Evolutionary conservation across 1,284 basidiomycete species (phyloP), one percentile per base, ranked within the genome.

Genomic region (Schizophyllum amplum): DNA sequence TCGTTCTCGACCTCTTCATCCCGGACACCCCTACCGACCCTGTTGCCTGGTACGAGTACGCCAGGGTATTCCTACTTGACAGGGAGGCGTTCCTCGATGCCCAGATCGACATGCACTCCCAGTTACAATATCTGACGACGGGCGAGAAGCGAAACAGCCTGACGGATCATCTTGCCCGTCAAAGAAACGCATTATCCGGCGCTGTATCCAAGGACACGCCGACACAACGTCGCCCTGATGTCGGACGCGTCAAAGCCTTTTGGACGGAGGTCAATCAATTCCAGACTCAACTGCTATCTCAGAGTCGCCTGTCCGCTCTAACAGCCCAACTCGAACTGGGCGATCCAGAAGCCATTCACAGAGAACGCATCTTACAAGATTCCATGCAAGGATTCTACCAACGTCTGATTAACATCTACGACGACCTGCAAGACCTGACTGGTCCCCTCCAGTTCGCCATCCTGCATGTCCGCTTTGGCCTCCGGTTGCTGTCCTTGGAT

Each of bases 11-110:
- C 1, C 76, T 96, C n/a, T 90, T 90, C 67, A 78, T 98, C 52
- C 94, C 97, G 0, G 83, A 92, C 66, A 75, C 86, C 4, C 93
- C 95, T 1, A 73, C 98, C 55, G 97, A 99, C 68, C 96, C 96
- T 7, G 83, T 88, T 15, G 84, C 85, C 20, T 79, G 88, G 27
- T 79, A 86, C 54, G 78, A 77, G 51, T 82, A 81, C 42, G 74
- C 78, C 0, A 70, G 70, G 4, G 72, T 77, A 46, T 82, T 87
- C 51, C 74, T 80, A 63, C 64, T 67, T n/a, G 66, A 74, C n/a
- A 76, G 84, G 55, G 68, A 76, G 17, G 64, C 69, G 0, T 67
- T 75, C n/a, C 65, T 91, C 0, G 62, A 68, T 0, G 71, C 73
- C 5, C 83, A 91, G 65, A 69, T 90, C 4, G 60, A 66, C 0